These are phyloP conservation scores for Malus sylvestris DNA, from an alignment of 306 rosid species.

Conservation along the genomic window DNA sequence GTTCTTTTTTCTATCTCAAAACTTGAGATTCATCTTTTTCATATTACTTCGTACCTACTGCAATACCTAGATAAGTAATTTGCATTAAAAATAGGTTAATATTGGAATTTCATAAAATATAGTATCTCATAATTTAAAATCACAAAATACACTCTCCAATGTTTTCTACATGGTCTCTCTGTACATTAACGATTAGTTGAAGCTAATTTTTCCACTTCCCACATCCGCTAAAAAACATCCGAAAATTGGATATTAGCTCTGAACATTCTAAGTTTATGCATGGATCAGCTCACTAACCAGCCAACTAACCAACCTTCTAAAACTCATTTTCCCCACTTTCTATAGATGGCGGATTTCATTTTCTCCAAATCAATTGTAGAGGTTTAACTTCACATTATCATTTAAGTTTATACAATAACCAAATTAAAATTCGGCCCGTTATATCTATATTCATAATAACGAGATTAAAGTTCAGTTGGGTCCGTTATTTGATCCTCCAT, in stretches of 20 bases:
- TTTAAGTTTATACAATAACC: background rate
- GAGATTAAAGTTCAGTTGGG: no score
- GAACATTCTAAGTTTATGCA: background rate
- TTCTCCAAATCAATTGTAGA: accelerated
- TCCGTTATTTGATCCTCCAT: background rate
- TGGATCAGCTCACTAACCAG: background rate
- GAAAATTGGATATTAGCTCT: background rate
- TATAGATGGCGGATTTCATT: no score
- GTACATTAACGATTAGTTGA: background rate
- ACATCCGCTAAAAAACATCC: accelerated
- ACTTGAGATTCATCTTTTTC: background rate
- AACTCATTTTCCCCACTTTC: background rate
- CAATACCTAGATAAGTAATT: background rate
- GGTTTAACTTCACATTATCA: accelerated
- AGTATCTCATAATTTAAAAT: background rate
- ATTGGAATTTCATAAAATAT: background rate
- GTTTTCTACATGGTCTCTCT: background rate
- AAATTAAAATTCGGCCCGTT: background rate
- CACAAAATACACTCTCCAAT: background rate
- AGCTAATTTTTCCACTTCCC: background rate
- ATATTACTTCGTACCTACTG: background rate
- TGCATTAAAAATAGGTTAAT: background rate
- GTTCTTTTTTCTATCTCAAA: background rate
- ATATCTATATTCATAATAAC: background rate
- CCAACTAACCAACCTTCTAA: background rate